A percentile compares a stretch with the other conserved stretches of the same genome.
Conservation (phyloP, 1,139 yeast genomes). For the Scheffersomyces quercinus region DNA sequence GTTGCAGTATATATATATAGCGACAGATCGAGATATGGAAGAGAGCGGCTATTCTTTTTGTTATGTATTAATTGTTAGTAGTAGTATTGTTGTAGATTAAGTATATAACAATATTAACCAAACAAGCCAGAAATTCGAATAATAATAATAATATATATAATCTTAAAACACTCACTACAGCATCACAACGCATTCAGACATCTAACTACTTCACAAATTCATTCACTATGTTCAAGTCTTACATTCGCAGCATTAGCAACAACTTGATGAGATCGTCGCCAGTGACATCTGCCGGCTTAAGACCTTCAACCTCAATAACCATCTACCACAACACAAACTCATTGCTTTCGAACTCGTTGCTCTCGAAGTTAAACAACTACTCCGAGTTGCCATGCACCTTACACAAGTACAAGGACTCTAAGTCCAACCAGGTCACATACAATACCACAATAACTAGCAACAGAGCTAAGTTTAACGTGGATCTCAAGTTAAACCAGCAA, state of each 20-base stretch:
- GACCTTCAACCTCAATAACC: conserved; percentile 22
- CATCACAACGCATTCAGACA: no score
- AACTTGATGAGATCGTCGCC: not conserved
- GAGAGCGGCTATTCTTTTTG: no score
- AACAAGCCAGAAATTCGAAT: no score
- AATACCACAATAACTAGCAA: not conserved
- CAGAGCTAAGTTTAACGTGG: conserved; percentile 23
- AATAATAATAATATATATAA: no score
- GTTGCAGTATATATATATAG: no score
- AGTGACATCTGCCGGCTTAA: conserved; percentile 2
- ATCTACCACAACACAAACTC: conserved; percentile 34
- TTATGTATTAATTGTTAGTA: no score
- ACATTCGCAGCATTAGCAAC: conserved; percentile 3
- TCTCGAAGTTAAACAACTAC: conserved; percentile 22
- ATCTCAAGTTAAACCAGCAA: conserved; percentile 23
- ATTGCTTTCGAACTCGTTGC: conserved; percentile 23
- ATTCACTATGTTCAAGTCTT: conserved; percentile 11
- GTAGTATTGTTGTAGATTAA: no score
- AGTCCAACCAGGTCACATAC: not conserved
- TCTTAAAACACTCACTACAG: no score
- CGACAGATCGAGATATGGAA: no score
- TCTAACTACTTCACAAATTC: not conserved
- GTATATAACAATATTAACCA: no score
- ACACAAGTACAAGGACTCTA: conserved; percentile 11
- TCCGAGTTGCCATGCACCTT: conserved; percentile 23